A percentile compares a stretch with the other conserved stretches of the same genome.
phyloP scores from a whole-genome alignment of 352 stramenopile species.

The Aphanomyces stellatus region DNA sequence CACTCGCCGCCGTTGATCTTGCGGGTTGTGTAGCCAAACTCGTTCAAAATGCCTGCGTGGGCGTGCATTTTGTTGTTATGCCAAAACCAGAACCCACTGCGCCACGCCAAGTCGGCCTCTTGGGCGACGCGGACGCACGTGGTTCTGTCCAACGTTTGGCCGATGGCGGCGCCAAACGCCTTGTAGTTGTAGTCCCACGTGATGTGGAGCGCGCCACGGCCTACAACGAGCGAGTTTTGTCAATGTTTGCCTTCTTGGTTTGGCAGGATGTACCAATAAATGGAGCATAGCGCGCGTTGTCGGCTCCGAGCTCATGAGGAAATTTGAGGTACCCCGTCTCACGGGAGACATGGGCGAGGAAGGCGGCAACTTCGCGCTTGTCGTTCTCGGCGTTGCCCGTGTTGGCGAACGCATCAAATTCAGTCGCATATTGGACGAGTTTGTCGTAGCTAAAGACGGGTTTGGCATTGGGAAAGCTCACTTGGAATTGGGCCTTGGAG shows the following conservation, averaged over 20 bases:
- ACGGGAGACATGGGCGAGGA: slow-evolving; percentile 1
- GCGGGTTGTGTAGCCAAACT: background rate
- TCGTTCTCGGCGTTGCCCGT: slow-evolving; percentile 4
- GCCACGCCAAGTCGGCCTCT: background rate
- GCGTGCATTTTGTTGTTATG: background rate
- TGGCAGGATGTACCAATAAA: too few species aligned
- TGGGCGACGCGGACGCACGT: background rate
- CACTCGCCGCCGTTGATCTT: slow-evolving; percentile 8
- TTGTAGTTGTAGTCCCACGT: slow-evolving; percentile 6
- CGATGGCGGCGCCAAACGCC: slow-evolving; percentile 10
- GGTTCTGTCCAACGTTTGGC: background rate
- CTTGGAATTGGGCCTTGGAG: too few species aligned
- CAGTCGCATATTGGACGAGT: background rate
- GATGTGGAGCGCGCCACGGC: background rate
- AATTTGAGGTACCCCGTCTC: background rate
- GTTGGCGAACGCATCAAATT: slow-evolving; percentile 1
- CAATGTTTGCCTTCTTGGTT: background rate
- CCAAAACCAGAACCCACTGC: slow-evolving; percentile 8
- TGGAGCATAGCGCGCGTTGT: too few species aligned
- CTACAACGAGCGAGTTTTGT: background rate
- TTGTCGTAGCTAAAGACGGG: background rate
- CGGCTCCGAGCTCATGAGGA: too few species aligned
- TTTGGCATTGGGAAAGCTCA: background rate
- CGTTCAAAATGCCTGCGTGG: background rate
- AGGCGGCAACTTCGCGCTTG: slow-evolving; percentile 2